A percentile compares a stretch with the other conserved stretches of the same genome.
phyloP scores from a whole-genome alignment of 2,329 filamentous ascomycete genomes.

The Fusarium sulawesiense region DNA sequence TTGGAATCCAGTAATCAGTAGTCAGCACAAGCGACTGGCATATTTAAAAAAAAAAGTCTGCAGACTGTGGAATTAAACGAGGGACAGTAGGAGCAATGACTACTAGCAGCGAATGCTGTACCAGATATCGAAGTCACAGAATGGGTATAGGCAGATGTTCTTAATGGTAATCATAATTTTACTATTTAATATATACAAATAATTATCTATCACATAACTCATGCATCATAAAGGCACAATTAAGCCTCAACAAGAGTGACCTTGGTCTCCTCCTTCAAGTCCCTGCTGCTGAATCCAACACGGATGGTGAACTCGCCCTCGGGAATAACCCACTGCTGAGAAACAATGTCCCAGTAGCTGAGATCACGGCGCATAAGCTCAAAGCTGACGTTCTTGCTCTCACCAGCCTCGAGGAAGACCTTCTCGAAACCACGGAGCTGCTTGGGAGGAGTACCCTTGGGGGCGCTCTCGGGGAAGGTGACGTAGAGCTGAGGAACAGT shows the following conservation, averaged over 20 bases:
- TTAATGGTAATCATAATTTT: neutral
- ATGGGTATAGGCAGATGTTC: neutral
- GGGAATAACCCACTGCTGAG: slow-evolving; percentile 55
- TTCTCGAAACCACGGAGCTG: slow-evolving; percentile 66
- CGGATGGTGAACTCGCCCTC: slow-evolving; percentile 43
- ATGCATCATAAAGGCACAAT: slow-evolving; percentile 35
- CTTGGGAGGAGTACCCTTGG: slow-evolving; percentile 58
- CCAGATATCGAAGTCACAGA: neutral
- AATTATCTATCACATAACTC: slow-evolving; percentile 23
- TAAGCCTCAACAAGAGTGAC: slow-evolving; percentile 38
- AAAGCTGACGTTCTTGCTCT: slow-evolving; percentile 57
- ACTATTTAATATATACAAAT: slow-evolving; percentile 11
- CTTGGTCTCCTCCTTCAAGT: slow-evolving; percentile 41
- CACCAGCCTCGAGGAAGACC: slow-evolving; percentile 55
- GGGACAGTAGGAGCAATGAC: neutral
- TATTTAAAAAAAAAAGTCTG: neutral
- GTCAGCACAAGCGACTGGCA: neutral
- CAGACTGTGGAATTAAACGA: neutral
- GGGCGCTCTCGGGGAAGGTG: slow-evolving; percentile 52
- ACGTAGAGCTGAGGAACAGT: slow-evolving; percentile 68
- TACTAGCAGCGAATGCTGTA: neutral
- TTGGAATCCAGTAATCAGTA: too few relatives aligned
- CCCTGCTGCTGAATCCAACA: slow-evolving; percentile 46
- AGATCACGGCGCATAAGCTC: slow-evolving; percentile 60
- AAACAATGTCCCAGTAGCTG: slow-evolving; percentile 60